These are phyloP conservation scores for Tagetes patula DNA, from an alignment of 129 eudicot genomes.

Conservation along the genomic window DNA sequence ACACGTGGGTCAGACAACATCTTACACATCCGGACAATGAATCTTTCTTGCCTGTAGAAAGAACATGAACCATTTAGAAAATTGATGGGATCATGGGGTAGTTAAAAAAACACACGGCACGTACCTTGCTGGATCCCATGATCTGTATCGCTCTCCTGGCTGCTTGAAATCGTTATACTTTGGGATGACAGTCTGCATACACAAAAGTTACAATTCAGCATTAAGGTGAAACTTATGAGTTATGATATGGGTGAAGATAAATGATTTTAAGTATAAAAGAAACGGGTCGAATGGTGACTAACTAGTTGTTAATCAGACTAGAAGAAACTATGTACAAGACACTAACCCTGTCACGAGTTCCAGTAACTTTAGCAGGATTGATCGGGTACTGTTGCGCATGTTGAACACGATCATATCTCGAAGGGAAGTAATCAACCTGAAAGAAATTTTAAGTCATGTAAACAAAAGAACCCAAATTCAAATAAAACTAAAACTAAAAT, in stretches of 20 bases:
- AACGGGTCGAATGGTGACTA: neutral
- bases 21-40: slow-evolving; percentile 58
- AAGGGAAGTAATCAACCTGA: slow-evolving; percentile 78
- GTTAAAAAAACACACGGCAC: neutral
- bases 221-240: neutral
- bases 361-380: slow-evolving; percentile 48
- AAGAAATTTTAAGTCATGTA: neutral
- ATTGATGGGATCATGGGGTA: slow-evolving; percentile 4
- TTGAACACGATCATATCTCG: slow-evolving; percentile 68
- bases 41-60: slow-evolving; percentile 79
- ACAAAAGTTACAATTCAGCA: neutral
- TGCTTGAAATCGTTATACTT: slow-evolving; percentile 86
- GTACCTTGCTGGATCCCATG: slow-evolving; percentile 84
- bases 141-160: slow-evolving; percentile 91
- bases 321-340: neutral
- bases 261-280: neutral
- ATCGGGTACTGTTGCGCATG: slow-evolving; percentile 74
- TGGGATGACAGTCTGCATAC: slow-evolving; percentile 55
- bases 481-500: neutral
- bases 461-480: neutral
- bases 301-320: neutral
- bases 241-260: neutral
- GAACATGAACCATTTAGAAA: neutral
- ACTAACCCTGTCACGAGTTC: slow-evolving; percentile 74
- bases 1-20: slow-evolving; percentile 78